phyloP scores from a whole-genome alignment of 176 grass and related monocot species.

The Areca catechu region DNA sequence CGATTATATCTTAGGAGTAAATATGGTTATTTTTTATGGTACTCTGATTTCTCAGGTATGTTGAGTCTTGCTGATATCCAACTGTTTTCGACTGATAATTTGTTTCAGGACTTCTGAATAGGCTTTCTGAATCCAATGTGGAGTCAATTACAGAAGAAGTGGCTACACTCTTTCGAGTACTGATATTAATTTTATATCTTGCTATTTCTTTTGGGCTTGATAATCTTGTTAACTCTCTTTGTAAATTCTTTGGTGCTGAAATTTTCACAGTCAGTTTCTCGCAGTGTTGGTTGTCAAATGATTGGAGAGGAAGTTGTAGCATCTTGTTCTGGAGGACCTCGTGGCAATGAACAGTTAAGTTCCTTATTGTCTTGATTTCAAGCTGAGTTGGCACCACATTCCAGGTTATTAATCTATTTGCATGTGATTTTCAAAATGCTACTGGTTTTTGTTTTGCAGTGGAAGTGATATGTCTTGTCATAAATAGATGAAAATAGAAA shows the following conservation, averaged over 20 bases:
- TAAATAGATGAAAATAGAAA: too few species aligned
- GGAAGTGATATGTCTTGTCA: too few species aligned
- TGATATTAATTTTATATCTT: neutral
- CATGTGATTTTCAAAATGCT: neutral
- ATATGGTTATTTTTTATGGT: too few species aligned
- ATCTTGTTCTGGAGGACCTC: constrained; percentile 61
- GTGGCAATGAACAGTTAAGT: constrained; percentile 73
- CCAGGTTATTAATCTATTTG: too few species aligned
- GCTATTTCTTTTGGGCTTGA: neutral
- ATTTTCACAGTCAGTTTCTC: constrained; percentile 44
- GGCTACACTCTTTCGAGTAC: constrained; percentile 58
- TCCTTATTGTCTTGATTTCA: constrained; percentile 14
- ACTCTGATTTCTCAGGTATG: too few species aligned
- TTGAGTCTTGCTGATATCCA: neutral
- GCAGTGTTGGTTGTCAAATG: constrained; percentile 57
- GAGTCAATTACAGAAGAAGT: constrained; percentile 88
- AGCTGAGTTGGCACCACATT: neutral
- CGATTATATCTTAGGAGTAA: neutral
- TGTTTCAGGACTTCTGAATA: constrained; percentile 72
- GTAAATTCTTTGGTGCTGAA: neutral
- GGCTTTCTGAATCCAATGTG: constrained; percentile 70
- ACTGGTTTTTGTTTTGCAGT: neutral
- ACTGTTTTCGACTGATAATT: constrained; percentile 11
- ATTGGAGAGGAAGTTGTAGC: constrained; percentile 69
- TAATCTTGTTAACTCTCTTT: constrained; percentile 15